These are phyloP conservation scores for Zanthoxylum bungeanum DNA, from an alignment of 345 rosid genomes.

Conservation along the genomic window DNA sequence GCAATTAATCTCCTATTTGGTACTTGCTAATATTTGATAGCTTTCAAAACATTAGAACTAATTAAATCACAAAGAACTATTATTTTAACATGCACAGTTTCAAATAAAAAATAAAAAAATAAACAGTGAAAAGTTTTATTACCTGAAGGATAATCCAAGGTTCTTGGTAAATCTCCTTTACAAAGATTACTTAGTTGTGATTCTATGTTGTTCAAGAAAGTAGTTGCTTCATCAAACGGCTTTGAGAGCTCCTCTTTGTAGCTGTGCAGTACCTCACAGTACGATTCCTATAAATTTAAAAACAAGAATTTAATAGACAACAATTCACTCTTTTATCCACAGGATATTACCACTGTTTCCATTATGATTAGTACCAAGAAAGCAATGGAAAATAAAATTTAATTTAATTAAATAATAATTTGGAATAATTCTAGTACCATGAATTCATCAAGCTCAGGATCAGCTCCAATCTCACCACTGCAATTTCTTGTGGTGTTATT, in stretches of 20 bases:
- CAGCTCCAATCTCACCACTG: constrained; percentile 41
- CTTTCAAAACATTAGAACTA: constrained; percentile 13
- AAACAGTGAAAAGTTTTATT: constrained; percentile 8
- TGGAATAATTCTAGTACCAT: constrained; percentile 42
- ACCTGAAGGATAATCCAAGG: constrained; percentile 39
- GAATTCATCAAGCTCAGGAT: constrained; percentile 69
- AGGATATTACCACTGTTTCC: background rate
- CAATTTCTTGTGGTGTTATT: constrained; percentile 21
- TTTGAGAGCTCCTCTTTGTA: constrained; percentile 62
- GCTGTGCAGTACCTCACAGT: constrained; percentile 51
- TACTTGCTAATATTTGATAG: background rate
- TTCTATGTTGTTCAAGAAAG: constrained; percentile 55
- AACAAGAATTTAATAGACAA: background rate
- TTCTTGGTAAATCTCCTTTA: constrained; percentile 30
- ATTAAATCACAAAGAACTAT: constrained; percentile 5
- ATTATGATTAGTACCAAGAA: background rate
- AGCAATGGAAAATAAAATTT: background rate
- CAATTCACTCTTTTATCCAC: background rate
- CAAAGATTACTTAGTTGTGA: constrained; percentile 58
- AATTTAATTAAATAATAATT: too few species aligned
- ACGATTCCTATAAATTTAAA: constrained; percentile 42
- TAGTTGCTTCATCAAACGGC: constrained; percentile 57
- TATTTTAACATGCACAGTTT: constrained; percentile 24
- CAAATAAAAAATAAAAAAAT: background rate
- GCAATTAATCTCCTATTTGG: background rate